phyloP scores from a whole-genome alignment of 371 early-diverging fungal species.

The Dinochytrium kinnereticum region DNA sequence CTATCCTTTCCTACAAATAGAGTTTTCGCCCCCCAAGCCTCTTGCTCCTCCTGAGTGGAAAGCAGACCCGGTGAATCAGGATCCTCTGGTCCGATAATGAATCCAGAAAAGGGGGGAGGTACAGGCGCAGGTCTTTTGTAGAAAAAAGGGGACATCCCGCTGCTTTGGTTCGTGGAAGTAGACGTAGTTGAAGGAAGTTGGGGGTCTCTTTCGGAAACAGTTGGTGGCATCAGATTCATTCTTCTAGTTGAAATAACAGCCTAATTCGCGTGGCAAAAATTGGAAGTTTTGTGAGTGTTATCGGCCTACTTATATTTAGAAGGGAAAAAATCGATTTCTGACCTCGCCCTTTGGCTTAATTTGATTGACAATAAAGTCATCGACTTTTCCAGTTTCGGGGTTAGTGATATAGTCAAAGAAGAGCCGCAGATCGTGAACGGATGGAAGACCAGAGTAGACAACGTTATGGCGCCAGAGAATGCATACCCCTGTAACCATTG shows the following conservation, averaged over 20 bases:
- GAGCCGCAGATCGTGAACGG: conserved; percentile 10
- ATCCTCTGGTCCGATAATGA: conserved; percentile 13
- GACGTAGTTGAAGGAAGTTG: not conserved
- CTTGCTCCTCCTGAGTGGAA: not conserved
- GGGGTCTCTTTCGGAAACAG: conserved; percentile 2
- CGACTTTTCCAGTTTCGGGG: conserved; percentile 44
- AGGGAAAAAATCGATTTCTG: too few species aligned
- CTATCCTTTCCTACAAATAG: conserved; percentile 5
- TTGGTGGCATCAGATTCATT: conserved; percentile 1
- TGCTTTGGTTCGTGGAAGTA: not conserved
- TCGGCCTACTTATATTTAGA: too few species aligned
- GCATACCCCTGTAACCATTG: not conserved
- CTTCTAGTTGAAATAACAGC: conserved; percentile 14
- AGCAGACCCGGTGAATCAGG: not conserved
- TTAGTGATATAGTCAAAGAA: conserved; percentile 44
- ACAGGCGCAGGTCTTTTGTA: not conserved
- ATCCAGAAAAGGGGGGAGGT: conserved; percentile 3
- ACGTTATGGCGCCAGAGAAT: conserved; percentile 38
- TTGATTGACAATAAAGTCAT: conserved; percentile 40
- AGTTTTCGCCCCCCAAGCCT: conserved; percentile 6
- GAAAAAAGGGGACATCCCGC: not conserved
- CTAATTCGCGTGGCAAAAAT: not conserved
- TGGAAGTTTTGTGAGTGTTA: too few species aligned
- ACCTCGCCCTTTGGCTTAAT: conserved; percentile 48
- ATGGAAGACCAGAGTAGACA: conserved; percentile 20